Percentiles rank a stretch among this genome's conserved stretches.
phyloP scores from a whole-genome alignment of 768 basidiomycete genomes.

The Russula emetica region DNA sequence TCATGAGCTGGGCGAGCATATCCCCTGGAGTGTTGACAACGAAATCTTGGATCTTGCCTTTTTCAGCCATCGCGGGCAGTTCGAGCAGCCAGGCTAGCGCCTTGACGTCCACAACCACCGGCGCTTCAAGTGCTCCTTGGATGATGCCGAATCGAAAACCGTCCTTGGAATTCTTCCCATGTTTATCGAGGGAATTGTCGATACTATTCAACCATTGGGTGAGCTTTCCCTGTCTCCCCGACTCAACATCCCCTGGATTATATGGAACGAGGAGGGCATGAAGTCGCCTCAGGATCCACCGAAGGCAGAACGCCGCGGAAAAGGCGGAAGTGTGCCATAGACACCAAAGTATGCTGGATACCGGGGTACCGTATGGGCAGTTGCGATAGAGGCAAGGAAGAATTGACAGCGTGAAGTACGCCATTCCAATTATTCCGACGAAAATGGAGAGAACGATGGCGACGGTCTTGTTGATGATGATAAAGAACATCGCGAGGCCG shows the following conservation, averaged over 20 bases:
- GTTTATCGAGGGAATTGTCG: neutral
- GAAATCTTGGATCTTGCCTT: conserved; percentile 11
- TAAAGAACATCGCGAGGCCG: conserved; percentile 44
- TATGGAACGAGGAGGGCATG: conserved; percentile 13
- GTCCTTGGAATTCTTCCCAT: neutral
- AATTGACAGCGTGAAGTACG: conserved; percentile 24
- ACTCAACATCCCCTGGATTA: conserved; percentile 6
- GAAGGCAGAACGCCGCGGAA: neutral
- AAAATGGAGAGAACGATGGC: conserved; percentile 12
- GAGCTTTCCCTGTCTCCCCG: neutral
- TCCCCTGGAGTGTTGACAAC: neutral
- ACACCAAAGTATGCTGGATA: conserved; percentile 13
- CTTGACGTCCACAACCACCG: conserved; percentile 1
- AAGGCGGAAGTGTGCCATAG: conserved; percentile 3
- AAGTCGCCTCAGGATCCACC: conserved; percentile 2
- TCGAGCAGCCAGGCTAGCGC: conserved; percentile 14
- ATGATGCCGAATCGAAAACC: conserved; percentile 6
- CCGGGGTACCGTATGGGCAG: conserved; percentile 29
- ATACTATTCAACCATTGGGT: neutral
- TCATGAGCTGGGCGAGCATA: conserved; percentile 9
- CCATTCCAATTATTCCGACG: conserved; percentile 10
- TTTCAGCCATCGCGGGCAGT: conserved; percentile 4
- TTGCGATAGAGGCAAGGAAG: conserved; percentile 21
- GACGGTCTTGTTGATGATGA: conserved; percentile 29
- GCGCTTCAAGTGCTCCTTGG: neutral